phyloP scores from a whole-genome alignment of 139 green algal species.

The Micromonas commoda region DNA sequence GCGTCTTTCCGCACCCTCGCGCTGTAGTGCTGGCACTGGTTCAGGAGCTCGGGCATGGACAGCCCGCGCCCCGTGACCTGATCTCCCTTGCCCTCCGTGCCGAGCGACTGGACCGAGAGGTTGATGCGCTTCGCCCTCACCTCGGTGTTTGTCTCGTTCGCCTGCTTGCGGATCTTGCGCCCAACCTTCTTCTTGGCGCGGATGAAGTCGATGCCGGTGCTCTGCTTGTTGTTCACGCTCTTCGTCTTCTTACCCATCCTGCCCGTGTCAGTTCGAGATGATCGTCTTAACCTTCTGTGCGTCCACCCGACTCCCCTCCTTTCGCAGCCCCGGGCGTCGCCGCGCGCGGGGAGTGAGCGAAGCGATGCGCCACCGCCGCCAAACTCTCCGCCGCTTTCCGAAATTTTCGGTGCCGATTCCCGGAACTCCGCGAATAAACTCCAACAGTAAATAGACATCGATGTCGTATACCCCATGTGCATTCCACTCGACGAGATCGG shows the following conservation, averaged over 20 bases:
- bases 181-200: not conserved
- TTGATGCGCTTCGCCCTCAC: not conserved
- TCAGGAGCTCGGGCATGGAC: not conserved
- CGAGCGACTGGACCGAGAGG: not conserved
- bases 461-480: too few relatives aligned
- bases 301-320: too few relatives aligned
- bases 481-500: not conserved
- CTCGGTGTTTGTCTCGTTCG: not conserved
- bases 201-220: not conserved
- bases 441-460: too few relatives aligned
- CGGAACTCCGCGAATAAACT: too few relatives aligned
- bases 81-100: not conserved
- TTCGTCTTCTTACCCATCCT: not conserved
- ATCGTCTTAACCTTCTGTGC: too few relatives aligned
- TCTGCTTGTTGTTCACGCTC: not conserved
- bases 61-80: not conserved
- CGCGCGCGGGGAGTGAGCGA: too few relatives aligned
- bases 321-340: too few relatives aligned
- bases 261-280: too few relatives aligned
- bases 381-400: too few relatives aligned
- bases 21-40: not conserved
- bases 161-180: not conserved
- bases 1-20: conserved; percentile 1
- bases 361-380: too few relatives aligned
- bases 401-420: too few relatives aligned